phyloP scores from a whole-genome alignment of 768 basidiomycete genomes.

The Lentinula lateritia region DNA sequence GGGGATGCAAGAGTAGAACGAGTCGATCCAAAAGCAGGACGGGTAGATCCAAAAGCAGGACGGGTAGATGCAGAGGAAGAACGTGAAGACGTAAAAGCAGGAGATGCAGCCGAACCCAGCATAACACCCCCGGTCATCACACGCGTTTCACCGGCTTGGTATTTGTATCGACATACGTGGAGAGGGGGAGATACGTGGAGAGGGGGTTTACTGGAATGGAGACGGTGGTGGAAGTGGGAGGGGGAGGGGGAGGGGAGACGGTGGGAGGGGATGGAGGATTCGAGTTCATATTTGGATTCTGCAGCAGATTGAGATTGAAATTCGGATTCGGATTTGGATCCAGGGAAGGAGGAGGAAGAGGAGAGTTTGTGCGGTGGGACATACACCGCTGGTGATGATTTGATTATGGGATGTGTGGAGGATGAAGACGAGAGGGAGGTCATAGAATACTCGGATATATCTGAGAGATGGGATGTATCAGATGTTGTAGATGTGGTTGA shows the following conservation, averaged over 20 bases:
- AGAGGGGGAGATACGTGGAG: too few relatives aligned
- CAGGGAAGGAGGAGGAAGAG: not conserved
- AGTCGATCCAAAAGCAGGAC: too few relatives aligned
- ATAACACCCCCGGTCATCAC: slow-evolving; percentile 6
- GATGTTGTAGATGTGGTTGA: not conserved
- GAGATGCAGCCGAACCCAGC: slow-evolving; percentile 1
- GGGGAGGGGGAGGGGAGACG: not conserved
- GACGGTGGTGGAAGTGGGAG: not conserved
- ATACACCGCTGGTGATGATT: not conserved
- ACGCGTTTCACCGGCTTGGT: slow-evolving; percentile 4
- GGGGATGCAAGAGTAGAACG: too few relatives aligned
- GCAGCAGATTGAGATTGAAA: too few relatives aligned
- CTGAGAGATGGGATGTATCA: not conserved
- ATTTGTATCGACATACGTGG: not conserved
- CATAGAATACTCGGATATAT: slow-evolving; percentile 1
- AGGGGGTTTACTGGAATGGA: not conserved
- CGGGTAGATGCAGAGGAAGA: too few relatives aligned
- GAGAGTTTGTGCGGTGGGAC: not conserved
- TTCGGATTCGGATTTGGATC: not conserved
- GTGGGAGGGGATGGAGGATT: not conserved
- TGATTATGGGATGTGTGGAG: not conserved
- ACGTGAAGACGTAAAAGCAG: too few relatives aligned
- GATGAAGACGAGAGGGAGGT: slow-evolving; percentile 3
- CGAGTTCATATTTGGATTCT: too few relatives aligned
- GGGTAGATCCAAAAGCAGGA: too few relatives aligned